phyloP scores from a whole-genome alignment of 495 filamentous ascomycete species.

The Trichoderma orchidacearum region DNA sequence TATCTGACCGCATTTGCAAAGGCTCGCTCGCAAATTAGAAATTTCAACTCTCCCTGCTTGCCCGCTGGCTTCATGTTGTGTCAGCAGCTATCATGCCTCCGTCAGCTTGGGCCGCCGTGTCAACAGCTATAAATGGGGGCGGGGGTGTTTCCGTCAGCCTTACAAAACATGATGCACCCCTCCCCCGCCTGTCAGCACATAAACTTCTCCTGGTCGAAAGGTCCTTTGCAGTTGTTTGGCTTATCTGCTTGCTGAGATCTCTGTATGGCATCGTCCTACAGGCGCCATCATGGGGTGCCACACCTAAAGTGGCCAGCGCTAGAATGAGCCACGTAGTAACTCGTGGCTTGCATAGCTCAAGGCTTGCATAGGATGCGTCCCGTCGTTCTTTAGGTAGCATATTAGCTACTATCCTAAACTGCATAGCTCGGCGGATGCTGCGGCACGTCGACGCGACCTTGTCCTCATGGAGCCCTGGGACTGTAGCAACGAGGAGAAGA shows the following conservation, averaged over 20 bases:
- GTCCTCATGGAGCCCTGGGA: too few species aligned
- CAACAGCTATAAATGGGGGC: background rate
- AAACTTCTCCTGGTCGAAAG: background rate
- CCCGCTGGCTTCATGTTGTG: background rate
- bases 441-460: too few species aligned
- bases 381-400: background rate
- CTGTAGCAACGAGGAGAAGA: too few species aligned
- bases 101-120: background rate
- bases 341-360: background rate
- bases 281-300: background rate
- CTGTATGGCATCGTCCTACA: background rate
- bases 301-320: background rate
- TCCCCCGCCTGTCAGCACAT: background rate
- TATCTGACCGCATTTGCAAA: background rate
- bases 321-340: background rate
- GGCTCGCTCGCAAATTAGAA: background rate
- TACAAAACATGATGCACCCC: background rate
- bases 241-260: background rate
- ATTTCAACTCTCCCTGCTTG: background rate
- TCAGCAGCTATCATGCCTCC: too few species aligned
- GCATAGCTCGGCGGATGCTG: too few species aligned
- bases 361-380: too few species aligned
- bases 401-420: too few species aligned
- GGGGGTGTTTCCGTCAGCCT: background rate
- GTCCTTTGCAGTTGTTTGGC: too few species aligned